Conservation (phyloP, 202 grass and related monocot genomes). For the Panicum virgatum region DNA sequence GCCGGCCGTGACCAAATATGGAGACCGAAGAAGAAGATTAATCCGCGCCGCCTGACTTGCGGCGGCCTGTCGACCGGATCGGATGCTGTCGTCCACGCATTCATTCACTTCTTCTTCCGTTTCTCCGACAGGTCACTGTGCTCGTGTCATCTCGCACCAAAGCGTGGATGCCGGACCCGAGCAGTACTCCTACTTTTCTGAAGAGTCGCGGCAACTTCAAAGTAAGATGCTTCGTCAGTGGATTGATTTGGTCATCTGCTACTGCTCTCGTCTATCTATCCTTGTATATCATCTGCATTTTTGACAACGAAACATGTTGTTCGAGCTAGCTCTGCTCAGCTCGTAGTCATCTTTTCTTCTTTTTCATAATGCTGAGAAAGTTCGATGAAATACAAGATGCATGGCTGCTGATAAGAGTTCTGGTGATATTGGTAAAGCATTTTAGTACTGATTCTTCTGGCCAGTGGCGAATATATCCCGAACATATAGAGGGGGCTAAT, state of each 20-base stretch:
- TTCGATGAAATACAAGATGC: not conserved
- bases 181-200: not conserved
- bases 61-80: not conserved
- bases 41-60: not conserved
- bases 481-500: too few relatives aligned
- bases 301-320: not conserved
- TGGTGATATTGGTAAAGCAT: not conserved
- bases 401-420: not conserved
- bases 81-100: constrained; percentile 16
- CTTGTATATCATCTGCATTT: not conserved
- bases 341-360: too few relatives aligned
- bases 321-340: too few relatives aligned
- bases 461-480: too few relatives aligned
- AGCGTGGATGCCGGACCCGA: not conserved
- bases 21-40: not conserved
- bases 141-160: constrained; percentile 12
- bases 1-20: not conserved
- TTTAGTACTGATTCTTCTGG: not conserved
- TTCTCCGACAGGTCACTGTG: constrained; percentile 46
- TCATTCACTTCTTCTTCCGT: constrained; percentile 34
- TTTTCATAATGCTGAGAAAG: not conserved
- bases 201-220: not conserved
- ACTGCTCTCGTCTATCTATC: not conserved
- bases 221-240: not conserved
- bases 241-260: not conserved